Base-by-base conservation (phyloP, 805 yeast species). In the Starmera caribaea region DNA sequence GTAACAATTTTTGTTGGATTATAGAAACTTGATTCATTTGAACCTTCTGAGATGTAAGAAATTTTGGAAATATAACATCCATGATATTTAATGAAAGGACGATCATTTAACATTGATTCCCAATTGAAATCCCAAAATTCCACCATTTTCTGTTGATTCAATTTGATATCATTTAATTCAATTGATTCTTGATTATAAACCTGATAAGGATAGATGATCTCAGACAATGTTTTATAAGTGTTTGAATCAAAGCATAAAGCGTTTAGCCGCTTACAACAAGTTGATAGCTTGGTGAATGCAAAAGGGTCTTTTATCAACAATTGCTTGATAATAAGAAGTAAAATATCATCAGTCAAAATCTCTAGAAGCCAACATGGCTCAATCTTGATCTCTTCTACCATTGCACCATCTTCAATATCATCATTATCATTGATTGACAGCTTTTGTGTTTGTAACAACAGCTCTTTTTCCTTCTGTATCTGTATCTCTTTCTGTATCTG, bases 51-150 rank as follows among this genome's bases (percentile, higher is more conserved):
- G 48, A 82, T 74, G 59, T 88, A 89, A 44, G 83, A 83, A 38
- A 89, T 84, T 15, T 80, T 83, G 50, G 95, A 79, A 16, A 90
- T 83, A 50, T 90, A 90, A 15, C 87, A 70, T 2, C 98, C 98
- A 39, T 76, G 68, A 56, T 75, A 85, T 51, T 90, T 81, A 29
- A 89, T 50, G 50, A 80, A 81, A 1, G 97, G 96, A 32, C 96
- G 63, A 30, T 73, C 70, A 34, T 49, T 53, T 4, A 66, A 36
- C 71, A 66, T 66, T 8, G 45, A 37, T 15, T 45, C 45, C 56
- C 61, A 58, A 40, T 69, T 56, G 34, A 58, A 53, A 35, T 63
- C 65, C 66, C 75, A 73, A 14, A 54, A 45, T 11, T 54, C 54
- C 15, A 64, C 67, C 59, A 68, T 66, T 32, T 49, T 35, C 14